Conservation (phyloP, 2,329 filamentous ascomycete genomes). For the Cladophialophora yegresii region DNA sequence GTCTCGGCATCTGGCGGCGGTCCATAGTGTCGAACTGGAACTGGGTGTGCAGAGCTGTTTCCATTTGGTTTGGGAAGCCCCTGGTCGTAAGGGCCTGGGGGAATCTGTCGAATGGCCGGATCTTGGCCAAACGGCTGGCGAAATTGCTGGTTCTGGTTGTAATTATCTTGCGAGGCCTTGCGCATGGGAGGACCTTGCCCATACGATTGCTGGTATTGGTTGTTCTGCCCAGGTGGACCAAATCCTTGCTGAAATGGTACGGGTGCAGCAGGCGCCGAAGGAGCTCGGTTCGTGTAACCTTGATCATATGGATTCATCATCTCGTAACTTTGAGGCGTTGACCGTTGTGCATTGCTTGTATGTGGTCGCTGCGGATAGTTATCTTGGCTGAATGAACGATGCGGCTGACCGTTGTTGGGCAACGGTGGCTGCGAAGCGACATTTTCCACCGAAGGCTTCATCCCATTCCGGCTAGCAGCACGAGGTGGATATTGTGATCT, state of each 20-base stretch:
- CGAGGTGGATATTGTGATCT: conserved; percentile 33
- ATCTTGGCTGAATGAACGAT: conserved; percentile 29
- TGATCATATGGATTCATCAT: conserved; percentile 25
- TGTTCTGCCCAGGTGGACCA: conserved; percentile 26
- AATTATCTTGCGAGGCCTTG: conserved; percentile 25
- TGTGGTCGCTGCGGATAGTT: conserved; percentile 27
- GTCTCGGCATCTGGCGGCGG: conserved; percentile 30
- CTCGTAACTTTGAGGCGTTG: conserved; percentile 21
- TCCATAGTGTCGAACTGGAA: conserved; percentile 30
- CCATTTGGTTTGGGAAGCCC: conserved; percentile 24
- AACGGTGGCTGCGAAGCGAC: conserved; percentile 18
- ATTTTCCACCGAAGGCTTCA: conserved; percentile 17
- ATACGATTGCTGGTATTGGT: conserved; percentile 28
- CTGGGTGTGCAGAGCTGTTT: conserved; percentile 30
- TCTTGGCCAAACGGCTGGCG: conserved; percentile 27
- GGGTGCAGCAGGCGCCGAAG: conserved; percentile 23
- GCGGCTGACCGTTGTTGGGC: conserved; percentile 22
- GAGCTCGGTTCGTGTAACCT: conserved; percentile 14
- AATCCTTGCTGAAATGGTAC: conserved; percentile 32
- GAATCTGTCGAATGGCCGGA: conserved; percentile 18
- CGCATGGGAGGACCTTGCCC: conserved; percentile 27
- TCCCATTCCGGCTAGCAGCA: conserved; percentile 30
- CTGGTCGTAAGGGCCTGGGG: conserved; percentile 22
- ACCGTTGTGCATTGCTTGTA: conserved; percentile 27
- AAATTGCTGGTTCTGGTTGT: conserved; percentile 25